Percentiles rank a stretch among this genome's conserved stretches.
phyloP scores from a whole-genome alignment of 2,329 filamentous ascomycete genomes.

The Colletotrichum trifolii region DNA sequence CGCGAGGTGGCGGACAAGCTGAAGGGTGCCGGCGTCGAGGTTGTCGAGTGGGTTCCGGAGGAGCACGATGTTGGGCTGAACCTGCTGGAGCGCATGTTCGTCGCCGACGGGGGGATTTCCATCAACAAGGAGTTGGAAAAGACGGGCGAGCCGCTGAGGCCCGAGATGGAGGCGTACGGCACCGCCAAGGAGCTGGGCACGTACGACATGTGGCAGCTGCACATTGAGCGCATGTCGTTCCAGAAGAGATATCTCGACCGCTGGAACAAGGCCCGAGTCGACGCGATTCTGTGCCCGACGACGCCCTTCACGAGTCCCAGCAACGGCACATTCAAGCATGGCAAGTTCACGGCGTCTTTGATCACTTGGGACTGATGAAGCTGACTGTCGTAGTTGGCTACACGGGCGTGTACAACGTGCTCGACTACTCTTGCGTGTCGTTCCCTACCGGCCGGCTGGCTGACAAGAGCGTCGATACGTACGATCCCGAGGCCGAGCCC shows the following conservation, averaged over 20 bases:
- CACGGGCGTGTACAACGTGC: conserved; percentile 61
- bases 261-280: conserved; percentile 61
- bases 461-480: conserved; percentile 52
- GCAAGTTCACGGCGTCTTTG: conserved; percentile 41
- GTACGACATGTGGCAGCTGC: conserved; percentile 60
- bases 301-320: conserved; percentile 57
- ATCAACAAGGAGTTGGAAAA: conserved; percentile 52
- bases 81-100: conserved; percentile 58
- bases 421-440: conserved; percentile 60
- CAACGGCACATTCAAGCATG: conserved; percentile 56
- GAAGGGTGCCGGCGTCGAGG: conserved; percentile 57
- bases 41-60: conserved; percentile 62
- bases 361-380: neutral
- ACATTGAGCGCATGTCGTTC: conserved; percentile 56
- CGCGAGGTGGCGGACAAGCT: conserved; percentile 55
- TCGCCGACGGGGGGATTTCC: conserved; percentile 58
- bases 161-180: conserved; percentile 49
- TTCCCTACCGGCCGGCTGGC: conserved; percentile 56
- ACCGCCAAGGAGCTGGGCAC: conserved; percentile 52
- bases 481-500: conserved; percentile 44
- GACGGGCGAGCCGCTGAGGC: conserved; percentile 55
- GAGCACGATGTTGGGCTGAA: conserved; percentile 52
- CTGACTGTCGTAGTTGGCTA: conserved; percentile 53
- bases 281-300: conserved; percentile 71
- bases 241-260: conserved; percentile 59